Evolutionary conservation across 352 stramenopile genomes (phyloP).

Genomic region (Globisporangium nagaii): DNA sequence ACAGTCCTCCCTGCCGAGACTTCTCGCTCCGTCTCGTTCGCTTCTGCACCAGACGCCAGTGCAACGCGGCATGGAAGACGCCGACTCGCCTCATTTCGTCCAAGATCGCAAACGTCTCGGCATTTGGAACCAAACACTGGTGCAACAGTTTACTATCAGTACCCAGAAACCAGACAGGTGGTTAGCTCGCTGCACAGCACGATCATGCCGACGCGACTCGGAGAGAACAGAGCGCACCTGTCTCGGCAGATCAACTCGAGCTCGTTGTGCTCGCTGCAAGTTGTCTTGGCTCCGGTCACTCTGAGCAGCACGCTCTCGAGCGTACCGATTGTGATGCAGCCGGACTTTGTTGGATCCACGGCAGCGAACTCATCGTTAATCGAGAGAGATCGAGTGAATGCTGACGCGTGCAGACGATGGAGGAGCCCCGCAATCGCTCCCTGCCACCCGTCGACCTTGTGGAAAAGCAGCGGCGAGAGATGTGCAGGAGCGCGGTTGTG

Average conservation of each 20-base stretch:
- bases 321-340: constrained; percentile 13
- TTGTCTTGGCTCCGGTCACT: constrained; percentile 16
- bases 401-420: constrained; percentile 27
- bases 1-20: constrained; percentile 22
- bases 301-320: constrained; percentile 13
- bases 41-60: constrained; percentile 20
- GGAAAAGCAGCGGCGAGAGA: constrained; percentile 21
- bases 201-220: background rate
- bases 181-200: background rate
- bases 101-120: constrained; percentile 19
- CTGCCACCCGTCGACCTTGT: constrained; percentile 30
- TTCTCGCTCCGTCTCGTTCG: constrained; percentile 15
- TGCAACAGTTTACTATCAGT: constrained; percentile 17
- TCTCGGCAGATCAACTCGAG: constrained; percentile 17
- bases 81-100: constrained; percentile 19
- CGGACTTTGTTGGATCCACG: constrained; percentile 11
- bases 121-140: constrained; percentile 23
- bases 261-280: constrained; percentile 15
- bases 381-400: constrained; percentile 11
- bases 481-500: background rate
- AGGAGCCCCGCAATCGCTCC: constrained; percentile 34
- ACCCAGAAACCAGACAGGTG: background rate
- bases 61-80: constrained; percentile 19
- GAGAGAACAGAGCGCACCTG: constrained; percentile 13
- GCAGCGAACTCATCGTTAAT: constrained; percentile 21